A percentile compares a stretch with the other conserved stretches of the same genome.
Evolutionary conservation across 2,329 filamentous ascomycete genomes (phyloP).

Genomic region (Colletotrichum sp.): DNA sequence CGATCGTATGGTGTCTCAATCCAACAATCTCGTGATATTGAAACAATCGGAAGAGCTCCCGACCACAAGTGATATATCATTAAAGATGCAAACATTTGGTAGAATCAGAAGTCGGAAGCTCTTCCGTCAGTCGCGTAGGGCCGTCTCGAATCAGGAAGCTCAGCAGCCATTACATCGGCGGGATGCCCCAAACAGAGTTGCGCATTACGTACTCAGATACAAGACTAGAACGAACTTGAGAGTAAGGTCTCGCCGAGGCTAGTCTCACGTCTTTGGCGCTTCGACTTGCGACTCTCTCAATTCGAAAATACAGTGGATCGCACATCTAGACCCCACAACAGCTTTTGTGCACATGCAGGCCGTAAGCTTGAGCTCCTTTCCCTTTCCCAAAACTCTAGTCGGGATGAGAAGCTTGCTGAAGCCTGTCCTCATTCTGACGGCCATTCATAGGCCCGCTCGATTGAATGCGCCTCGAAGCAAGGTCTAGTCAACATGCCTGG

Average conservation of each 20-base stretch:
- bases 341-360: neutral
- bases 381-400: neutral
- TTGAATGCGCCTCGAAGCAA: neutral
- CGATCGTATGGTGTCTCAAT: neutral
- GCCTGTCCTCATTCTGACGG: neutral
- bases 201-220: neutral
- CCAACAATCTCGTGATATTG: neutral
- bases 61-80: neutral
- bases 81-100: neutral
- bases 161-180: neutral
- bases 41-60: neutral
- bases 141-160: neutral
- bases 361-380: neutral
- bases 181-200: neutral
- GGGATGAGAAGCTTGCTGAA: neutral
- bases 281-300: neutral
- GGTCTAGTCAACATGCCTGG: neutral
- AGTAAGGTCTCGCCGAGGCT: neutral
- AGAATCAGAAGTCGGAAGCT: neutral
- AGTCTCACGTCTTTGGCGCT: neutral
- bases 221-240: too few species aligned
- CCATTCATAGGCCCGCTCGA: neutral
- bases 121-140: neutral
- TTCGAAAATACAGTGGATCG: accelerated
- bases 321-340: neutral